These are phyloP conservation scores for Phialocephala sp. DNA, from an alignment of 2,329 filamentous ascomycete genomes.

Conservation along the genomic window DNA sequence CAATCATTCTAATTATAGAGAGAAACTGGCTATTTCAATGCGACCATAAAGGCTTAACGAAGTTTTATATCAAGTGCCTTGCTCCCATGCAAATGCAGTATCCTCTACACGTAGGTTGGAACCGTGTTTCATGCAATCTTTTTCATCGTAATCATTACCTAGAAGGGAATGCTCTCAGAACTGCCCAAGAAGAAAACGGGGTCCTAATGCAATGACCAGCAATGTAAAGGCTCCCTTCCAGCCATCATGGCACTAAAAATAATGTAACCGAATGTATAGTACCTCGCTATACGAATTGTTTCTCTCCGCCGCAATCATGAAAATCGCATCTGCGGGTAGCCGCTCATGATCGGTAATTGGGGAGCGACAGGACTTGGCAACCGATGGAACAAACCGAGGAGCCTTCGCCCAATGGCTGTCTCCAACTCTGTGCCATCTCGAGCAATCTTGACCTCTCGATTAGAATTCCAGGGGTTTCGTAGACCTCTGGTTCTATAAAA, in stretches of 20 bases:
- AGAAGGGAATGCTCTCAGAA: neutral
- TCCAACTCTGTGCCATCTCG: conserved; percentile 94
- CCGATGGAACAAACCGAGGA: conserved; percentile 80
- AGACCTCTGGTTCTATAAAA: conserved; percentile 89
- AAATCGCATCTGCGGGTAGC: conserved; percentile 37
- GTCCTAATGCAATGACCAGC: conserved; percentile 26
- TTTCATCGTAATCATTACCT: conserved; percentile 21
- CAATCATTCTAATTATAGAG: neutral
- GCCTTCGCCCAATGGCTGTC: conserved; percentile 74
- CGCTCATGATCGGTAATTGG: conserved; percentile 30
- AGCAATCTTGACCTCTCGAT: conserved; percentile 94
- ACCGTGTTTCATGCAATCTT: conserved; percentile 11
- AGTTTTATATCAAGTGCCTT: neutral
- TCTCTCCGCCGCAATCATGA: conserved; percentile 10
- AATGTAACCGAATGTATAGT: neutral
- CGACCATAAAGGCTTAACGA: neutral
- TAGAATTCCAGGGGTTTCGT: conserved; percentile 93
- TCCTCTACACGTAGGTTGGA: conserved; percentile 6
- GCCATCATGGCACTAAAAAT: neutral
- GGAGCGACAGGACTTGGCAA: conserved; percentile 38
- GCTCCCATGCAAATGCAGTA: conserved; percentile 7
- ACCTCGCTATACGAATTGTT: neutral
- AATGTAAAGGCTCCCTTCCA: conserved; percentile 13
- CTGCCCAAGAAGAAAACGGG: conserved; percentile 1
- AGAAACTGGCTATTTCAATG: neutral